These are phyloP conservation scores for Curvularia verruculosa DNA, from an alignment of 2,329 filamentous ascomycete species.

Conservation along the genomic window DNA sequence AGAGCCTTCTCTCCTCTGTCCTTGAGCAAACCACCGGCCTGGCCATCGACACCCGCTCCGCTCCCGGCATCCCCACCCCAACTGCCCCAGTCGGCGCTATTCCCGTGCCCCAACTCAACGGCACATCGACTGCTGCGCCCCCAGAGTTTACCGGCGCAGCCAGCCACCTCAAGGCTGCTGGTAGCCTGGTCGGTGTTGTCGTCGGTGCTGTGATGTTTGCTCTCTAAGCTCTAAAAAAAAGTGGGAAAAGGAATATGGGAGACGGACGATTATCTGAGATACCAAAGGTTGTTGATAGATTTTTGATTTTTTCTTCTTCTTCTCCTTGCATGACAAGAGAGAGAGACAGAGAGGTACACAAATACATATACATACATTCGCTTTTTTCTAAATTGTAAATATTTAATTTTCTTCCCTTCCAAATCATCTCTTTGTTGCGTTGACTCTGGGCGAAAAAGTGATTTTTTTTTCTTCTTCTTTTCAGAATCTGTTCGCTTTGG, in stretches of 20 bases:
- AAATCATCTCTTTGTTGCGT: too few species aligned
- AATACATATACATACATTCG: neutral
- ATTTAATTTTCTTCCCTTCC: too few species aligned
- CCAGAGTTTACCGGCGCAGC: conserved; percentile 40
- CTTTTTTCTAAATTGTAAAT: neutral
- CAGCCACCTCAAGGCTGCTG: conserved; percentile 30
- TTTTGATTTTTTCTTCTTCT: too few species aligned
- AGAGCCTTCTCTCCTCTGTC: conserved; percentile 28
- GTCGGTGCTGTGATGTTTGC: conserved; percentile 34
- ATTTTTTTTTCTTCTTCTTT: too few species aligned
- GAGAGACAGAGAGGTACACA: neutral
- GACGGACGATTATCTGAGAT: too few species aligned
- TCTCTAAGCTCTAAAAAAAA: too few species aligned
- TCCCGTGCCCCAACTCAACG: conserved; percentile 27
- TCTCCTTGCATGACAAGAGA: neutral
- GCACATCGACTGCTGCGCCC: conserved; percentile 27
- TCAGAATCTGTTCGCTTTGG: neutral
- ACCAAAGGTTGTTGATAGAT: too few species aligned
- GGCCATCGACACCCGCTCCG: conserved; percentile 36
- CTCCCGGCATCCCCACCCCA: conserved; percentile 30
- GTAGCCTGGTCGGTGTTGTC: conserved; percentile 29
- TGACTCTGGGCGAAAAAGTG: neutral
- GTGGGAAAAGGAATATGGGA: neutral
- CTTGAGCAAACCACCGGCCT: conserved; percentile 22
- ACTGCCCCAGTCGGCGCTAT: conserved; percentile 30